These are phyloP conservation scores for Lactarius hatsudake DNA, from an alignment of 768 basidiomycete species.

Conservation along the genomic window DNA sequence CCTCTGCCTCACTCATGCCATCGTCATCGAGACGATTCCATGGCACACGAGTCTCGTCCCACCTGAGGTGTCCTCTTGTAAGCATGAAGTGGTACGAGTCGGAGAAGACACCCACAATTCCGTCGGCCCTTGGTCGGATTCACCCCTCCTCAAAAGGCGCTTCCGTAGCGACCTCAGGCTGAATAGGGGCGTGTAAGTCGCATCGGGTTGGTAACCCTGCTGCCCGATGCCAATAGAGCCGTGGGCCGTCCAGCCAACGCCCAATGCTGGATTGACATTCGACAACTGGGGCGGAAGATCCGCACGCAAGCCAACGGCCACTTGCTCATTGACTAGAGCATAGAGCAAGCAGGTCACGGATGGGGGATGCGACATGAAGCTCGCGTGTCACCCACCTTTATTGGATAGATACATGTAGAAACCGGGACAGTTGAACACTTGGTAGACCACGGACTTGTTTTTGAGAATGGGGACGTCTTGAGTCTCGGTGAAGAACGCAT, in stretches of 20 bases:
- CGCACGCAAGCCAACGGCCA: constrained; percentile 8
- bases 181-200: constrained; percentile 13
- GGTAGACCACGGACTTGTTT: constrained; percentile 8
- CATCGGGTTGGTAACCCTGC: not conserved
- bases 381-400: not conserved
- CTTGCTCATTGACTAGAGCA: constrained; percentile 7
- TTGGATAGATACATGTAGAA: constrained; percentile 21
- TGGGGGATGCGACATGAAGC: not conserved
- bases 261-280: not conserved
- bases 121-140: not conserved
- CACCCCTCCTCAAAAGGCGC: constrained; percentile 5
- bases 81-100: not conserved
- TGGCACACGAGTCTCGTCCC: constrained; percentile 13
- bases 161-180: not conserved
- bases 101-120: constrained; percentile 6
- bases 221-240: constrained; percentile 10
- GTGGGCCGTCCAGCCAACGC: constrained; percentile 2
- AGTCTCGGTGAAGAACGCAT: not conserved
- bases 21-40: constrained; percentile 19
- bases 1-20: constrained; percentile 12
- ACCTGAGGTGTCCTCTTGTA: constrained; percentile 4
- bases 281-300: not conserved
- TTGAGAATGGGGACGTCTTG: not conserved
- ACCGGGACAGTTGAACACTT: constrained; percentile 11
- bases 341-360: not conserved